Conservation (phyloP, 306 rosid species). For the Delonix regia region DNA sequence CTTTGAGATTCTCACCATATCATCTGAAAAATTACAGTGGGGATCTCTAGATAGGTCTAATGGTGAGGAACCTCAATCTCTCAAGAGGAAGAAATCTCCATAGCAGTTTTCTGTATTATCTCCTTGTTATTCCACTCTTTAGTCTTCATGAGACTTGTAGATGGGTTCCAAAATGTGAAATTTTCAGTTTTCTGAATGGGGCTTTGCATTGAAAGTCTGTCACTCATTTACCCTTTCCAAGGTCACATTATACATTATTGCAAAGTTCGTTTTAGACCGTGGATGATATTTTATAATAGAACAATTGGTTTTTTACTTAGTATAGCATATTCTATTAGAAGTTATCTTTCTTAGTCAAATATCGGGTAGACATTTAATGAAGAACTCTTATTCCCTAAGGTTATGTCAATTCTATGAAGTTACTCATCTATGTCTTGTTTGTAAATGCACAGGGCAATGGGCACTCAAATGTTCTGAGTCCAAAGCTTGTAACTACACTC, state of each 20-base stretch:
- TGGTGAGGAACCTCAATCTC: neutral
- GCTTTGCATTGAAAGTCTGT: neutral
- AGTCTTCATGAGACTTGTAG: neutral
- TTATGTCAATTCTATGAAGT: neutral
- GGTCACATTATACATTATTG: neutral
- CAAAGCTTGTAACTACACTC: constrained; percentile 79
- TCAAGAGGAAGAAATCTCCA: neutral
- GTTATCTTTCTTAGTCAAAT: neutral
- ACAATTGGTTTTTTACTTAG: neutral
- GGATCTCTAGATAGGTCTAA: neutral
- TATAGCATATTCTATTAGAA: neutral
- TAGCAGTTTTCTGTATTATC: neutral
- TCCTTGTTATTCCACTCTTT: too few species aligned
- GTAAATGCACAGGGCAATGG: constrained; percentile 61
- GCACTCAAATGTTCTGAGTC: constrained; percentile 70
- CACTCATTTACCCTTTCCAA: neutral
- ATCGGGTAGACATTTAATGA: neutral
- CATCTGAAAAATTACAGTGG: neutral
- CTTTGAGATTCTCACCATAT: neutral
- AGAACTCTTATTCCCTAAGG: neutral
- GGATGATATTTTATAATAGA: neutral
- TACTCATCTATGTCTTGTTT: constrained; percentile 28
- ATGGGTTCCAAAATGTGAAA: neutral
- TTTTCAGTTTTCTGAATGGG: neutral
- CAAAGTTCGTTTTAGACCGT: neutral